Percentiles rank a stretch among this genome's conserved stretches.
Evolutionary conservation across 1,284 basidiomycete genomes (phyloP).

Genomic region (Stygiomarasmius scandens): DNA sequence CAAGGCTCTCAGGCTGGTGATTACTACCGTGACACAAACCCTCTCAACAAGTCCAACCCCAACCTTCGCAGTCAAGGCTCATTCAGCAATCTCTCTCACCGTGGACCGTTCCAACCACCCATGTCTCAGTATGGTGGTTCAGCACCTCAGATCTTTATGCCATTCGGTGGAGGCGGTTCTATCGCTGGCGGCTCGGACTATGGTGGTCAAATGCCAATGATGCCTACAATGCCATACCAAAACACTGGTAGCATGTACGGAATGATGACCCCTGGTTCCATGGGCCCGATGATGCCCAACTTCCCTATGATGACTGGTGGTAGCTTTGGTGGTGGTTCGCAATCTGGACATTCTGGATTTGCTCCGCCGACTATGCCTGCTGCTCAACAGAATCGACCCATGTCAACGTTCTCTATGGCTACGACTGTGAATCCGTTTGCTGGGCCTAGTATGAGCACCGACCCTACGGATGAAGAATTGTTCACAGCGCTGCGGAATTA

Average conservation of each 20-base stretch:
- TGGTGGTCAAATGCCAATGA: conserved; percentile 57
- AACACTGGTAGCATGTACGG: conserved; percentile 6
- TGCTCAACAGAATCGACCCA: conserved; percentile 49
- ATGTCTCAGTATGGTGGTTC: conserved; percentile 47
- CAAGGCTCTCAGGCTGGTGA: conserved; percentile 74
- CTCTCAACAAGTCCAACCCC: conserved; percentile 59
- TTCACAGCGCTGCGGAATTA: conserved; percentile 78
- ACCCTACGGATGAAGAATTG: conserved; percentile 86
- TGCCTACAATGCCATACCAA: conserved; percentile 24
- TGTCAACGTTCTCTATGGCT: conserved; percentile 83
- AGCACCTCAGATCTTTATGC: conserved; percentile 70
- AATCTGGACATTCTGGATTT: conserved; percentile 26
- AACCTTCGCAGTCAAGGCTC: conserved; percentile 64
- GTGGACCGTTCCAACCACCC: conserved; percentile 39
- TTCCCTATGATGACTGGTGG: conserved; percentile 61
- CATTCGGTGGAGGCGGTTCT: conserved; percentile 63
- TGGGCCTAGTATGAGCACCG: conserved; percentile 70
- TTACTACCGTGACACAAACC: conserved; percentile 83
- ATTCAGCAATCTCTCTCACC: conserved; percentile 65
- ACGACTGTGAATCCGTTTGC: conserved; percentile 79
- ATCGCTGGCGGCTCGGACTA: conserved; percentile 65
- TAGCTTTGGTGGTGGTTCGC: conserved; percentile 38
- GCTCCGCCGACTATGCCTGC: conserved; percentile 46
- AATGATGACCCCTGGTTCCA: conserved; percentile 51
- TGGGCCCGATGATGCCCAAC: conserved; percentile 39